These are phyloP conservation scores for Cladosporium sp. DNA, from an alignment of 2,329 filamentous ascomycete genomes.

Conservation along the genomic window DNA sequence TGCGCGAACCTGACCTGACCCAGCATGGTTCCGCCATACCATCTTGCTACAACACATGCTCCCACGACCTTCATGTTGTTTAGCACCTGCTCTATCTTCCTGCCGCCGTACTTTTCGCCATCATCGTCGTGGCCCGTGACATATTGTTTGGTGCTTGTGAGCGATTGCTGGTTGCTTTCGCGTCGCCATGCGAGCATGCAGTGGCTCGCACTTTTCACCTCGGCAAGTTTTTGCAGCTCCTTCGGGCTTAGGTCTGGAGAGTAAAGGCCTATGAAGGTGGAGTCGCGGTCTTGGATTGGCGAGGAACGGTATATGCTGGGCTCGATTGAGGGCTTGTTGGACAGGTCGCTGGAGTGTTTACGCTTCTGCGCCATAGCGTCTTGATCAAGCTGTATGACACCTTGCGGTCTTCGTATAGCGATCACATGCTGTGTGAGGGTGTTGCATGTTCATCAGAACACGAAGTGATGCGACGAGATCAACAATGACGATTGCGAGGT, in stretches of 20 bases:
- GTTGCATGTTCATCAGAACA: no score
- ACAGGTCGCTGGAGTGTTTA: slow-evolving; percentile 18
- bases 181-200: slow-evolving; percentile 50
- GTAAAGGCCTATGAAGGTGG: slow-evolving; percentile 49
- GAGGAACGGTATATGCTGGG: slow-evolving; percentile 39
- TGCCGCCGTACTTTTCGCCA: slow-evolving; percentile 51
- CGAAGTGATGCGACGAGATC: background rate
- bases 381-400: no score
- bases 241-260: slow-evolving; percentile 41
- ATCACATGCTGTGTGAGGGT: no score
- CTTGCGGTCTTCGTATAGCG: no score
- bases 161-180: slow-evolving; percentile 43
- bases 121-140: slow-evolving; percentile 49
- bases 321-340: background rate
- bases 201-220: slow-evolving; percentile 46
- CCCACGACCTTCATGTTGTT: slow-evolving; percentile 42
- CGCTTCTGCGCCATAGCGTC: slow-evolving; percentile 27
- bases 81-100: slow-evolving; percentile 45
- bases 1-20: slow-evolving; percentile 51
- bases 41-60: slow-evolving; percentile 49
- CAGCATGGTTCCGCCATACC: slow-evolving; percentile 52
- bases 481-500: background rate
- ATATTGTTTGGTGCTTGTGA: slow-evolving; percentile 36
- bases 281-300: slow-evolving; percentile 48
- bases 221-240: slow-evolving; percentile 41